Conservation (phyloP, 257 asterid genomes). For the Primulina huaijiensis region DNA sequence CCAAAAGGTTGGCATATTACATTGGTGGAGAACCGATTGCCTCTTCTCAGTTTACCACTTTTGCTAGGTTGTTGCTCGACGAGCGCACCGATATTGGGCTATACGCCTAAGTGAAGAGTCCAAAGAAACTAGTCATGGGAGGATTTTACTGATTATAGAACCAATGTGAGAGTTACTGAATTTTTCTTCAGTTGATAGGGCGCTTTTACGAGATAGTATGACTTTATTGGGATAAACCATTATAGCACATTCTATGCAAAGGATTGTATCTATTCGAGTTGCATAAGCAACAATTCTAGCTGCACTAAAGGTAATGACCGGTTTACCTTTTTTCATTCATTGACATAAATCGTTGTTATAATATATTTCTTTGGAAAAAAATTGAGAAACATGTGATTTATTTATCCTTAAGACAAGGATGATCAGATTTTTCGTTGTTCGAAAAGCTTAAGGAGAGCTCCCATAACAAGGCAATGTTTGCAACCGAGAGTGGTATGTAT, state of each 20-base stretch:
- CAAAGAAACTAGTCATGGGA: no score
- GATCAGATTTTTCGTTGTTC: slow-evolving; percentile 47
- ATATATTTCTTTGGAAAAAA: no score
- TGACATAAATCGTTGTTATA: not conserved
- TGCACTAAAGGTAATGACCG: slow-evolving; percentile 50
- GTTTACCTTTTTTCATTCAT: not conserved
- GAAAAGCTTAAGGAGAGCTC: slow-evolving; percentile 65
- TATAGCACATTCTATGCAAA: slow-evolving; percentile 61
- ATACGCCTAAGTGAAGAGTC: no score
- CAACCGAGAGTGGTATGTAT: slow-evolving; percentile 68
- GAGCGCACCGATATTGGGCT: not conserved
- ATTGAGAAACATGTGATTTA: not conserved
- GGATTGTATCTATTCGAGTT: slow-evolving; percentile 57
- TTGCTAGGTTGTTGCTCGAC: no score
- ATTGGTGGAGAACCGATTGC: no score
- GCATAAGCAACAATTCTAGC: slow-evolving; percentile 39
- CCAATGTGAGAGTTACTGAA: slow-evolving; percentile 33
- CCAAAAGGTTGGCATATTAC: no score
- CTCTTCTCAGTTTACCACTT: no score
- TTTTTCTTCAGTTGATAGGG: slow-evolving; percentile 56
- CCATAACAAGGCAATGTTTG: slow-evolving; percentile 57
- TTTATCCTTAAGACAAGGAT: slow-evolving; percentile 50
- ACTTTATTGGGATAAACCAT: slow-evolving; percentile 73
- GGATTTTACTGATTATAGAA: not conserved
- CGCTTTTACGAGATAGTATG: slow-evolving; percentile 50